phyloP scores from a whole-genome alignment of 306 rosid species.

The Cucurbita maxima region DNA sequence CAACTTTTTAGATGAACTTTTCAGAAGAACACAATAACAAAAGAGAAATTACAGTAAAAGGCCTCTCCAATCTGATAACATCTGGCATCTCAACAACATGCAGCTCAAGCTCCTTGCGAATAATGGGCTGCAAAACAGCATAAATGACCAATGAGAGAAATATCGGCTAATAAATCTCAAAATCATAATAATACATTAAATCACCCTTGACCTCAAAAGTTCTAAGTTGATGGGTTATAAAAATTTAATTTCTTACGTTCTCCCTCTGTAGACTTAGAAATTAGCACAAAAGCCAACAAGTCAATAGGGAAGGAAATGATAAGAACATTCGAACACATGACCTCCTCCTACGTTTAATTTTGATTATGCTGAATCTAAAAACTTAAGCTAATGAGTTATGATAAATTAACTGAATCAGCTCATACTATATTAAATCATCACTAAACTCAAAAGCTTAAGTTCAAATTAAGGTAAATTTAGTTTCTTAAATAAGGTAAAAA shows the following conservation, averaged over 20 bases:
- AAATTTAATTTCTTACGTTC: neutral
- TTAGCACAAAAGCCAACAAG: neutral
- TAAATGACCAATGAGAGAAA: constrained; percentile 14
- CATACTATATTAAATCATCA: neutral
- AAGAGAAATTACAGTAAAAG: constrained; percentile 49
- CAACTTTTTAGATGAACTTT: neutral
- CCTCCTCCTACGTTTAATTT: neutral
- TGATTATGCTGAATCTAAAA: neutral
- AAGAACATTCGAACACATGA: neutral
- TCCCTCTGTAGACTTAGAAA: neutral
- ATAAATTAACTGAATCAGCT: neutral
- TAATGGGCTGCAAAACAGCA: constrained; percentile 54
- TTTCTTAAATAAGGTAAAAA: neutral
- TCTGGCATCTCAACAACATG: constrained; percentile 64
- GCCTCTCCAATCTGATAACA: constrained; percentile 54
- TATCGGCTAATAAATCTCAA: neutral
- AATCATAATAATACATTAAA: neutral
- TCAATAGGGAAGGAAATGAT: neutral
- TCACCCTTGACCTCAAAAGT: neutral
- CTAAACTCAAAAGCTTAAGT: neutral
- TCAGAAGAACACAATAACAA: neutral
- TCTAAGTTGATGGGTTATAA: neutral
- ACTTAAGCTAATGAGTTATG: neutral
- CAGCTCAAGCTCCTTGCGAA: constrained; percentile 71
- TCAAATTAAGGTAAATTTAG: neutral